Percentiles rank a stretch among this genome's conserved stretches.
Conservation (phyloP, 2,329 filamentous ascomycete species). For the Penicillium sp. region DNA sequence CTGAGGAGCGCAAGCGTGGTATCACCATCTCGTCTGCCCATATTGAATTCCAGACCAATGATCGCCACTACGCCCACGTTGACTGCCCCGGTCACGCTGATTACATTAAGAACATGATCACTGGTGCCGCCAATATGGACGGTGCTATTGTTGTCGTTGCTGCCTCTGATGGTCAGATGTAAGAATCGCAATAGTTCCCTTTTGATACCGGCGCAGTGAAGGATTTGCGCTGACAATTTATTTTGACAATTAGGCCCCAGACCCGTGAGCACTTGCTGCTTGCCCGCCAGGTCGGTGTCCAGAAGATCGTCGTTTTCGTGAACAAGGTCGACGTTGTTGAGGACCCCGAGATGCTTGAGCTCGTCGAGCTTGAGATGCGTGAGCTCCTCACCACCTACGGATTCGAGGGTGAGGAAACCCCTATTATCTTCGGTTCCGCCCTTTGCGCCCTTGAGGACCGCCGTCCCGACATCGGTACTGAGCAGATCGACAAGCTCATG, state of each 20-base stretch:
- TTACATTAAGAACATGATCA: constrained; percentile 99
- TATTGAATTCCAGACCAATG: constrained; percentile 95
- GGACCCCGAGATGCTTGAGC: constrained; percentile 98
- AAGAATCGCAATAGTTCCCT: constrained; percentile 23
- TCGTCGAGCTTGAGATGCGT: constrained; percentile 99
- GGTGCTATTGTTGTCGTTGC: constrained; percentile 98
- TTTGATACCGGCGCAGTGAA: neutral
- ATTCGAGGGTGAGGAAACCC: constrained; percentile 97
- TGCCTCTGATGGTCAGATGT: constrained; percentile 97
- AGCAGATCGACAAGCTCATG: constrained; percentile 91
- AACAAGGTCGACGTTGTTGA: constrained; percentile 99
- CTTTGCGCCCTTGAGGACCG: constrained; percentile 89
- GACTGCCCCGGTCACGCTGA: constrained; percentile 99
- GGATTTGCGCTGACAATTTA: constrained; percentile 6
- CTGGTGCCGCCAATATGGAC: constrained; percentile 98
- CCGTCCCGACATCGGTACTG: constrained; percentile 78
- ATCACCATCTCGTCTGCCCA: constrained; percentile 99
- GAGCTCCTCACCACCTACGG: constrained; percentile 90
- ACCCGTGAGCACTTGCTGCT: constrained; percentile 97
- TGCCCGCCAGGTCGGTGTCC: constrained; percentile 95
- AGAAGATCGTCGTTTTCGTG: constrained; percentile 98
- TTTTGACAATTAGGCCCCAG: constrained; percentile 67
- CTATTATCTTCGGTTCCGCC: constrained; percentile 94
- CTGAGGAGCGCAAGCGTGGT: constrained; percentile 99
- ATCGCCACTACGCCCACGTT: constrained; percentile 97